phyloP scores from a whole-genome alignment of 148 eudicot genomes.

The Vaccinium darrowii region DNA sequence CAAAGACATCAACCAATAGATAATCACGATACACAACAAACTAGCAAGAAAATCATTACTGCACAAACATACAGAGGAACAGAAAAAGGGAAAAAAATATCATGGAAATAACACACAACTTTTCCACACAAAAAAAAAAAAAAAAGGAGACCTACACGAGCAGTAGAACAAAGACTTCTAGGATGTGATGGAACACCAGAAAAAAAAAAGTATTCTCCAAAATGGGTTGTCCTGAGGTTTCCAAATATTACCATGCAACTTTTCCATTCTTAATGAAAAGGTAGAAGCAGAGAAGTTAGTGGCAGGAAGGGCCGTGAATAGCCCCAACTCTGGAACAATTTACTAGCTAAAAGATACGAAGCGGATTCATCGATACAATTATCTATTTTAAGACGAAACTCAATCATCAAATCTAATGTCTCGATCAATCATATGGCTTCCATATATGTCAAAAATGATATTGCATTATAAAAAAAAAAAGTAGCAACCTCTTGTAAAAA shows the following conservation, averaged over 20 bases:
- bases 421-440: too few species aligned
- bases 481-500: background rate
- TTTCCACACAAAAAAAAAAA: too few species aligned
- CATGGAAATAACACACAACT: background rate
- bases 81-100: background rate
- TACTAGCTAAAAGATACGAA: too few species aligned
- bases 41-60: background rate
- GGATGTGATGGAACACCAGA: background rate
- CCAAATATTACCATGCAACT: background rate
- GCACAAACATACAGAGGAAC: background rate
- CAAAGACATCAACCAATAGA: background rate
- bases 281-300: background rate
- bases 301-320: too few species aligned
- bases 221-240: background rate
- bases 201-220: background rate
- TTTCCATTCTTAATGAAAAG: background rate
- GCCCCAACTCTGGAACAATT: too few species aligned
- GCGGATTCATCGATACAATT: too few species aligned
- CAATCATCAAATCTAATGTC: too few species aligned
- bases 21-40: background rate
- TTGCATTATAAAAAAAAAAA: background rate
- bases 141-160: background rate
- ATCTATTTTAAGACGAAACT: too few species aligned
- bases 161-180: background rate
- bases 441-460: background rate